These are phyloP conservation scores for Fusarium miscanthi DNA, from an alignment of 2,329 filamentous ascomycete genomes.

Conservation along the genomic window DNA sequence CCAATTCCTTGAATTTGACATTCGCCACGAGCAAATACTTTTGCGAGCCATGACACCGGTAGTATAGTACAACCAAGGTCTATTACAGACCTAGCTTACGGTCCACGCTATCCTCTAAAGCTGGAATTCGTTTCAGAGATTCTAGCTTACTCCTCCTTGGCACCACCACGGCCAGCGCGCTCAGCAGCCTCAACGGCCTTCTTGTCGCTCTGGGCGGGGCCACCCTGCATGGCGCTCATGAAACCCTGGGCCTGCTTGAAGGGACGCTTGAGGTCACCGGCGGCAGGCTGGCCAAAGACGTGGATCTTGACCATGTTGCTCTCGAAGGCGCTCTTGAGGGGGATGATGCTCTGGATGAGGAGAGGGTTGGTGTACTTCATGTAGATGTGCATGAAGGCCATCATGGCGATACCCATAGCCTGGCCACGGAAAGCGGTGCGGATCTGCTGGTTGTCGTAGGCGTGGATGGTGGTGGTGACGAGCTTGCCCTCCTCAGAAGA, in stretches of 20 bases:
- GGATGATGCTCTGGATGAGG: slow-evolving; percentile 98
- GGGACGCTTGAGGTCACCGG: slow-evolving; percentile 91
- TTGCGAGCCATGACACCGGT: slow-evolving; percentile 18
- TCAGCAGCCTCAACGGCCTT: slow-evolving; percentile 85
- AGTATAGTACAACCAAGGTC: slow-evolving; percentile 38
- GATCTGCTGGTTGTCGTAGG: slow-evolving; percentile 91
- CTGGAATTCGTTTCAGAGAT: slow-evolving; percentile 8
- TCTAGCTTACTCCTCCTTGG: slow-evolving; percentile 73
- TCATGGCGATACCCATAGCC: slow-evolving; percentile 97
- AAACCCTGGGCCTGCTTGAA: slow-evolving; percentile 90
- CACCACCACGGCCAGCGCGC: slow-evolving; percentile 77
- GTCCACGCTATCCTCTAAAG: background rate
- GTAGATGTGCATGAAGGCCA: slow-evolving; percentile 98
- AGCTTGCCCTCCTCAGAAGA: slow-evolving; percentile 95
- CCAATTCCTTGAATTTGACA: background rate
- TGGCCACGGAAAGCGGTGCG: slow-evolving; percentile 88
- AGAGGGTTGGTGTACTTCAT: slow-evolving; percentile 99
- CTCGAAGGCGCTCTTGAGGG: slow-evolving; percentile 94
- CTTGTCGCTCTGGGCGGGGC: slow-evolving; percentile 89
- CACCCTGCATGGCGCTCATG: slow-evolving; percentile 80
- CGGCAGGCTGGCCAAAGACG: slow-evolving; percentile 85
- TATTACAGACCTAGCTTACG: slow-evolving; percentile 17
- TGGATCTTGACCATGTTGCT: slow-evolving; percentile 97
- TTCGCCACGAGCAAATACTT: slow-evolving; percentile 22
- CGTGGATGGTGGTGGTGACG: slow-evolving; percentile 94